phyloP scores from a whole-genome alignment of 805 yeast genomes.

The Kodamaea nitidulidarum region DNA sequence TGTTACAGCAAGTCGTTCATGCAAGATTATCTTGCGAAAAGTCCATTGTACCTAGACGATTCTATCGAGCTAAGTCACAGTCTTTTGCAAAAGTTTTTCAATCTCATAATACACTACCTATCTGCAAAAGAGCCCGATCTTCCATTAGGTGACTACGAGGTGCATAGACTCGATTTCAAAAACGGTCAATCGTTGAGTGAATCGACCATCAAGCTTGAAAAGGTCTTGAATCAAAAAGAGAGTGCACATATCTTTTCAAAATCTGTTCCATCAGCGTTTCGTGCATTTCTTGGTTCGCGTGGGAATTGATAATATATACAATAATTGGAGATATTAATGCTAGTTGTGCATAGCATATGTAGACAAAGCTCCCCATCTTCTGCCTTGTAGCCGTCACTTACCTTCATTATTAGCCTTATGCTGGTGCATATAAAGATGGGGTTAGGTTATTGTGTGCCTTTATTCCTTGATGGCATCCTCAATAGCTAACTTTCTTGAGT shows the following conservation, averaged over 20 bases:
- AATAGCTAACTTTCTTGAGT: slow-evolving; percentile 73
- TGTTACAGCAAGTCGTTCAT: slow-evolving; percentile 1
- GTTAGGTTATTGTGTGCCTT: no score
- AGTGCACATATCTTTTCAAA: slow-evolving; percentile 5
- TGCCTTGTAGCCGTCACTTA: no score
- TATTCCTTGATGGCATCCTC: slow-evolving; percentile 57
- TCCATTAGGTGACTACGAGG: background rate
- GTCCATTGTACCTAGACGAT: slow-evolving; percentile 5
- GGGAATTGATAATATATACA: background rate
- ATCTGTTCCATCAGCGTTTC: slow-evolving; percentile 18
- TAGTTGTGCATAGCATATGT: slow-evolving; percentile 7
- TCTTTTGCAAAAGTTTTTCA: slow-evolving; percentile 5
- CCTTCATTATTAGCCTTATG: no score
- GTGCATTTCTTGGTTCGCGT: slow-evolving; percentile 8
- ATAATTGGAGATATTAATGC: slow-evolving; percentile 5
- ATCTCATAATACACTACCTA: background rate
- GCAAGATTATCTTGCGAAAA: background rate
- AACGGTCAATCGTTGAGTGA: slow-evolving; percentile 2
- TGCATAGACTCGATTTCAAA: slow-evolving; percentile 1
- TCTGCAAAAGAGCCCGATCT: background rate
- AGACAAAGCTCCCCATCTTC: background rate
- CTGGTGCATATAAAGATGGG: no score
- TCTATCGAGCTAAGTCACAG: slow-evolving; percentile 1
- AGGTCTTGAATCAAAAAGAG: background rate
- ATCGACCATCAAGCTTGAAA: background rate